Base-by-base conservation (phyloP, 176 grass and related monocot genomes). In the Triticum monococcum region DNA sequence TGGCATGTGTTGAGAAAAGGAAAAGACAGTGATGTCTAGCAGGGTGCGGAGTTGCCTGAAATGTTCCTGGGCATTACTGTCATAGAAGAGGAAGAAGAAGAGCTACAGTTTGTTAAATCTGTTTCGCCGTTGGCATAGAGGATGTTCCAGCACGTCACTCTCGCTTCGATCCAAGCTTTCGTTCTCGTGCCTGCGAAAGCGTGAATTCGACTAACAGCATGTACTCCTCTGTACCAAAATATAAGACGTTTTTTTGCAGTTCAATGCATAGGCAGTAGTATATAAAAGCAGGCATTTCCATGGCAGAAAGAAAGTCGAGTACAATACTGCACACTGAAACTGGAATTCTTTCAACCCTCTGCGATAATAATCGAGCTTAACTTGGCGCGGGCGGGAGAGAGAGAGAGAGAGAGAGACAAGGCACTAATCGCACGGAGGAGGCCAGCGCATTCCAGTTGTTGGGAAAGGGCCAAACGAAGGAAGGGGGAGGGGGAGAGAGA, bases 391-490 rank as follows among this genome's bases (percentile, higher is more conserved):
- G 50, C 16, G 16, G 5, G 50, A 6, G 16, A 17, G 16, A 18
- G 48, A 5, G 48, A 18, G 50, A 7, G 46, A 1, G 43, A 11
- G 67, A 72, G 22, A 72, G 70, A 73, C 71, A 48, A 46, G 23
- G 41, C 3, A 9, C 2, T 75, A 9, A 75, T 48, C 72, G 16
- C 72, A 28, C n/a, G 72, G 38, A 43, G 36, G n/a, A 17, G 79
- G 30, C 63, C 83, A 86, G 78, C 78, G 57, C 61, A 86, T 78
- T 64, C 72, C 28, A 18, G 88, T 28, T 85, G 83, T 82, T 38
- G 2, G 14, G 32, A 43, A 54, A 50, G 83, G 61, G 45, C 62
- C 82, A 85, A 68, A 37, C 50, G 16, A 52, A 6, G 50, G 16
- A 54, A 22, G 56, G 56, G 17, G 46, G 13, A 50, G 46, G 4